Evolutionary conservation across 2,329 filamentous ascomycete genomes (phyloP).

Genomic region (Podosphaera xanthii): DNA sequence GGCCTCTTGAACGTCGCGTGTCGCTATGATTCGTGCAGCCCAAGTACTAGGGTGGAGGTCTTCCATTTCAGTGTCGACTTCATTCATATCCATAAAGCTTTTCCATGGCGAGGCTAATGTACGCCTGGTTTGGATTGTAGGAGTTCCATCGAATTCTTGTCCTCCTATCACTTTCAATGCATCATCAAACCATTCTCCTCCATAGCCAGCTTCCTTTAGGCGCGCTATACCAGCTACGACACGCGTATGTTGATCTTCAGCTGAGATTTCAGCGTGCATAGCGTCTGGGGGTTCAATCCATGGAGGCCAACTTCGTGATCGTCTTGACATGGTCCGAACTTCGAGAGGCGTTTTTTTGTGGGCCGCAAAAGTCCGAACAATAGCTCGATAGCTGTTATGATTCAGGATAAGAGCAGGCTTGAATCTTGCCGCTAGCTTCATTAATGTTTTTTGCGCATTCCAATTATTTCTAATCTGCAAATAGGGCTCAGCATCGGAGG

Average conservation of each 20-base stretch:
- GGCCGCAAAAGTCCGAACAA: slow-evolving; percentile 29
- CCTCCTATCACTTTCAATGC: slow-evolving; percentile 31
- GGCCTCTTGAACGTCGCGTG: slow-evolving; percentile 36
- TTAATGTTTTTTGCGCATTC: slow-evolving; percentile 31
- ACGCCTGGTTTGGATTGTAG: slow-evolving; percentile 31
- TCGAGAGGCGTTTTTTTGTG: slow-evolving; percentile 30
- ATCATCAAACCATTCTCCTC: slow-evolving; percentile 22
- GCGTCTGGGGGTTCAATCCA: slow-evolving; percentile 34
- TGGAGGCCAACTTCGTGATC: slow-evolving; percentile 34
- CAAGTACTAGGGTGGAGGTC: slow-evolving; percentile 17
- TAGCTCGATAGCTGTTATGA: slow-evolving; percentile 27
- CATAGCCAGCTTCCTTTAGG: slow-evolving; percentile 33
- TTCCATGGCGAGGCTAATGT: slow-evolving; percentile 8
- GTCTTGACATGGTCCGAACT: slow-evolving; percentile 23
- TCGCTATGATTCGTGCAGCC: slow-evolving; percentile 33
- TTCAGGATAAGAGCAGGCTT: slow-evolving; percentile 27
- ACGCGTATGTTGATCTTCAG: slow-evolving; percentile 29
- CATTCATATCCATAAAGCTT: not conserved
- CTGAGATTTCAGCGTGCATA: slow-evolving; percentile 29
- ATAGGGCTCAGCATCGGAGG: slow-evolving; percentile 17
- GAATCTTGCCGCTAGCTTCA: slow-evolving; percentile 27
- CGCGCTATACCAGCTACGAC: slow-evolving; percentile 28
- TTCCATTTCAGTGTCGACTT: not conserved
- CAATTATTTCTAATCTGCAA: slow-evolving; percentile 26
- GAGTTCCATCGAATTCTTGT: slow-evolving; percentile 24